Base-by-base conservation (phyloP, 345 rosid species). In the Microthlaspi erraticum region DNA sequence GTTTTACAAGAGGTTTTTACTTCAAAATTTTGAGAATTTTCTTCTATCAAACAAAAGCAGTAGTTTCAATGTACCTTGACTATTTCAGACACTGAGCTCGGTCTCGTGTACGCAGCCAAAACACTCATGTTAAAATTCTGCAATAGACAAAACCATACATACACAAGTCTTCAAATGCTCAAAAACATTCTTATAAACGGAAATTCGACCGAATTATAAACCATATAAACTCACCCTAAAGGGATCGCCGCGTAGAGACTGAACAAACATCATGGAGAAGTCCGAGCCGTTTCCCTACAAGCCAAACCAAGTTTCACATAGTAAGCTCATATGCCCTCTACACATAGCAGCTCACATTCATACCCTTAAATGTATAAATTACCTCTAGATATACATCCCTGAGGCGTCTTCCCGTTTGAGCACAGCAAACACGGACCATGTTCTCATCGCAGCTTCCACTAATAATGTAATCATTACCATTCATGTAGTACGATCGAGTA, bases 351-450 rank as follows among this genome's bases (percentile, higher is more conserved):
- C 69, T 61, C 19, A 20, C 37, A 34, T 23, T 63, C 57, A 63
- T 45, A 13, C 31, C 7, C 8, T 16, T 33, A 0, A 12, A 16
- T 7, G 48, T 62, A 46, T 39, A 19, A 18, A 5, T 51, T 81
- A 93, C 98, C 98, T 91, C 97, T 84, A 93, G 77, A 55, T 88
- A 83, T 68, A 93, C 75, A 76, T 93, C 98, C 79, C 88, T 88
- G 53, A 93, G 87, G 52, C 98, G 98, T 74, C 91, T 87, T 78
- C 98, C 98, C 34, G 98, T 93, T 83, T 89, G 98, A 63, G 98
- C 96, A 78, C 98, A 91, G 72, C 96, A 89, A 71, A 93, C 81
- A 48, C 92, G 98, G 46, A 91, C 86, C 54, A 87, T 80, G 56
- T 84, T 92, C 77, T 93, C 97, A 66, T 93, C 97, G 45, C 96